phyloP scores from a whole-genome alignment of 768 basidiomycete genomes.

The Clavulina sp. region DNA sequence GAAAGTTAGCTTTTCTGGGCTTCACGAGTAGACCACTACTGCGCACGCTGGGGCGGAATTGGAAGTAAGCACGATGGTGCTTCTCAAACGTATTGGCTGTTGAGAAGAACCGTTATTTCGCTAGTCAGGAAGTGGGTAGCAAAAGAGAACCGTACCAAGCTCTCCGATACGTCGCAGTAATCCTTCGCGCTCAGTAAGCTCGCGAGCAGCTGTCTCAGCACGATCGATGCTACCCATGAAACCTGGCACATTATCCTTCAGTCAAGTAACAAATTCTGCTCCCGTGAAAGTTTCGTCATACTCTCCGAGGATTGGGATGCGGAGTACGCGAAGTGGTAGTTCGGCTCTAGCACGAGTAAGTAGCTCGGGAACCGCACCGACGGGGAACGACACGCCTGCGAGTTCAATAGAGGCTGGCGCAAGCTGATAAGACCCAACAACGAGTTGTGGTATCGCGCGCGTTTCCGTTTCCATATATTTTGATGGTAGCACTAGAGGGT shows the following conservation, averaged over 20 bases:
- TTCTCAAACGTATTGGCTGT: slow-evolving; percentile 67
- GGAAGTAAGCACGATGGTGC: slow-evolving; percentile 64
- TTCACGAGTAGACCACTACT: too few relatives aligned
- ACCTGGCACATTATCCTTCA: slow-evolving; percentile 57
- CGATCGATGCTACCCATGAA: slow-evolving; percentile 63
- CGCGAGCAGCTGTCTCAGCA: slow-evolving; percentile 56
- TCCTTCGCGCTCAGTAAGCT: slow-evolving; percentile 43
- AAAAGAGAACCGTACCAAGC: slow-evolving; percentile 12
- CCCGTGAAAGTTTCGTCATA: slow-evolving; percentile 77
- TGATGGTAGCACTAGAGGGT: too few relatives aligned
- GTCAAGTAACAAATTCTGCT: slow-evolving; percentile 76
- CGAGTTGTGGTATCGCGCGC: too few relatives aligned
- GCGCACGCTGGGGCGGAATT: slow-evolving; percentile 62
- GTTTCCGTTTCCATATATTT: too few relatives aligned
- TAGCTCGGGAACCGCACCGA: slow-evolving; percentile 46
- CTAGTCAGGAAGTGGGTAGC: too few relatives aligned
- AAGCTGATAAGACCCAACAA: too few relatives aligned
- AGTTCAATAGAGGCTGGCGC: too few relatives aligned
- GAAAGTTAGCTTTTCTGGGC: too few relatives aligned
- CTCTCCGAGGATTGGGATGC: slow-evolving; percentile 67
- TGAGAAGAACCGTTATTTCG: neutral
- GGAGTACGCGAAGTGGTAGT: slow-evolving; percentile 50
- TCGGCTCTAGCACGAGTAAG: slow-evolving; percentile 54
- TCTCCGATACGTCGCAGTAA: slow-evolving; percentile 61
- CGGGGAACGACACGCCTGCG: slow-evolving; percentile 54